These are phyloP conservation scores for Aphanocladium album DNA, from an alignment of 2,329 filamentous ascomycete species.

Conservation along the genomic window DNA sequence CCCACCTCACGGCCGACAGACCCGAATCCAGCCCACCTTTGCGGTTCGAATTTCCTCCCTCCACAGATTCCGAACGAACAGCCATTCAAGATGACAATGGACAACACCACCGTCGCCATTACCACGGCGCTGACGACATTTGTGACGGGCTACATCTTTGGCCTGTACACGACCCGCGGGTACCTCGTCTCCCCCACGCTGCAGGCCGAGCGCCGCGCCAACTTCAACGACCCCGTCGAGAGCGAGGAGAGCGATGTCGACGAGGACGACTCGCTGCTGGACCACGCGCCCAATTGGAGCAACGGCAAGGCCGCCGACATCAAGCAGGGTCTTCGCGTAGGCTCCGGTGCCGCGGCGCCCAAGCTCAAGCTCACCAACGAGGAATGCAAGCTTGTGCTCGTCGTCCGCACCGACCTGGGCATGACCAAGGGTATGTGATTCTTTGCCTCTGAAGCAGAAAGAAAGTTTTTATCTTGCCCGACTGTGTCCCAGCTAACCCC, in stretches of 20 bases:
- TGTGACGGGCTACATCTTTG: slow-evolving; percentile 74
- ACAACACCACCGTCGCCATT: slow-evolving; percentile 57
- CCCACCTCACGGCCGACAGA: neutral
- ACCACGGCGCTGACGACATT: slow-evolving; percentile 70
- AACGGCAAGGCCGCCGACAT: slow-evolving; percentile 57
- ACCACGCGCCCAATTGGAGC: slow-evolving; percentile 64
- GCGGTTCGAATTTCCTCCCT: neutral
- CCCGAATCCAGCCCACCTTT: neutral
- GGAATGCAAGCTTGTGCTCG: slow-evolving; percentile 90
- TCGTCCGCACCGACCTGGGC: slow-evolving; percentile 88
- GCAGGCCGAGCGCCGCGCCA: slow-evolving; percentile 50
- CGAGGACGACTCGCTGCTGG: slow-evolving; percentile 53
- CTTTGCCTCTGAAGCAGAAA: too few relatives aligned
- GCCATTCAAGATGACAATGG: slow-evolving; percentile 30
- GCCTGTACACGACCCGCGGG: slow-evolving; percentile 63
- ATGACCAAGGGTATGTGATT: slow-evolving; percentile 95
- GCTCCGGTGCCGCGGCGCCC: slow-evolving; percentile 25
- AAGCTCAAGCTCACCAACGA: slow-evolving; percentile 46
- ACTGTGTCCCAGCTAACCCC: neutral
- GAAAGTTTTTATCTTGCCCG: too few relatives aligned
- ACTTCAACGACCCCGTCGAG: slow-evolving; percentile 56
- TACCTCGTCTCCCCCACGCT: slow-evolving; percentile 55
- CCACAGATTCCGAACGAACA: neutral
- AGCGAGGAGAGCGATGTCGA: slow-evolving; percentile 66
- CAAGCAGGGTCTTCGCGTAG: slow-evolving; percentile 47